These are phyloP conservation scores for Mortierella sp. DNA, from an alignment of 371 early-diverging fungal species.

Conservation along the genomic window DNA sequence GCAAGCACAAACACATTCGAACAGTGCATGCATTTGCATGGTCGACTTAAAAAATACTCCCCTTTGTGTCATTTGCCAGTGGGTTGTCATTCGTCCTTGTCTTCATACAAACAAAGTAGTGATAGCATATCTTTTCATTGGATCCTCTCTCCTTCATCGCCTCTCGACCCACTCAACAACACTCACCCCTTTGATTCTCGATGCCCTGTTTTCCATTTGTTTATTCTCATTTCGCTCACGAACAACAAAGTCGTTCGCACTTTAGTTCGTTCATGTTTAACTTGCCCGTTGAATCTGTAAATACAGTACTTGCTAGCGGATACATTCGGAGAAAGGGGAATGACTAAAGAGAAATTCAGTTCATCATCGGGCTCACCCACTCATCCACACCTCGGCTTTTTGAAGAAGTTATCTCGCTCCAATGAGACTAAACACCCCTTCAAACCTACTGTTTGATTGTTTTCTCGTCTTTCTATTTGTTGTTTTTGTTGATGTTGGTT, in stretches of 20 bases:
- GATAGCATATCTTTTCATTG: conserved; percentile 34
- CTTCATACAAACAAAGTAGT: background rate
- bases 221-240: background rate
- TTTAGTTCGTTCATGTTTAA: background rate
- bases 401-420: conserved; percentile 1
- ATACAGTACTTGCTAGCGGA: background rate
- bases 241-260: background rate
- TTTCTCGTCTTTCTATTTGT: background rate
- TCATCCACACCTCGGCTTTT: background rate
- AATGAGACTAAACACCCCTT: background rate
- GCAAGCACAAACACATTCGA: background rate
- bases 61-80: background rate
- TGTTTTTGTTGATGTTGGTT: conserved; percentile 5
- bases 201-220: background rate
- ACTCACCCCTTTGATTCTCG: background rate
- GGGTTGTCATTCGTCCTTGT: background rate
- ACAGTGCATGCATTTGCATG: conserved; percentile 11
- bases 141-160: background rate
- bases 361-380: conserved; percentile 2
- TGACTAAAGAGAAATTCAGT: background rate
- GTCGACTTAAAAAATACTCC: background rate
- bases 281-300: background rate
- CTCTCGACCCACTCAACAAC: background rate
- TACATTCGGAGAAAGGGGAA: background rate
- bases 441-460: background rate